Evolutionary conservation across 106 monocot genomes (phyloP), one percentile per base, ranked within the genome.

Genomic region (Xerophyta viscosa): DNA sequence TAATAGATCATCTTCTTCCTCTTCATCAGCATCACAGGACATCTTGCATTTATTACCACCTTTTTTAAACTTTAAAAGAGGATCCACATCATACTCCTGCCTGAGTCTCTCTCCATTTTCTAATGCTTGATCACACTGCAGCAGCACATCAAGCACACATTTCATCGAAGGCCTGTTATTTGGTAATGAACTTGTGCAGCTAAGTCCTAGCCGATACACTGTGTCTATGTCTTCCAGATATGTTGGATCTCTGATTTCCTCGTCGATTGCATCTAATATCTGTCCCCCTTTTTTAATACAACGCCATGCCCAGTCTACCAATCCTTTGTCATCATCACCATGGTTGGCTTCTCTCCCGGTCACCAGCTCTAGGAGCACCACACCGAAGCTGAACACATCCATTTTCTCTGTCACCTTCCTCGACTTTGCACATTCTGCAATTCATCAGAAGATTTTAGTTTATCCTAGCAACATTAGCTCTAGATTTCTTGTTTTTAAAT

Each of bases 361-460:
- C 5, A 29, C 41, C 20, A 72, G 41, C 65, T 72, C 72, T 29
- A 72, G 18, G 11, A 72, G 59, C 11, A 72, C 65, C 17, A 72
- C 72, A 2, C 72, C 72, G 37, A 72, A 72, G 31, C 57, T 51
- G 33, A 65, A 72, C 6, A 72, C 72, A 29, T 72, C 72, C 3
- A 60, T 31, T 59, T 72, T 72, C 65, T 72, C 72, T 10, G 29
- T 65, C 24, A 66, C 58, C 21, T 52, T 59, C 8, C 36, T 50
- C 2, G 52, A 22, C 53, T 66, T 65, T 3, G 25, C 58, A 22
- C 29, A 59, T 30, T 66, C 64, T 66, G 37, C 22, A 50, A 2
- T 10, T 6, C 33, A 33, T n/a, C n/a, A n/a, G n/a, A n/a, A n/a
- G n/a, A n/a, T n/a, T n/a, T n/a, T n/a, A n/a, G n/a, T n/a, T n/a